phyloP scores from a whole-genome alignment of 306 rosid species.

The Cucurbita ficifolia region DNA sequence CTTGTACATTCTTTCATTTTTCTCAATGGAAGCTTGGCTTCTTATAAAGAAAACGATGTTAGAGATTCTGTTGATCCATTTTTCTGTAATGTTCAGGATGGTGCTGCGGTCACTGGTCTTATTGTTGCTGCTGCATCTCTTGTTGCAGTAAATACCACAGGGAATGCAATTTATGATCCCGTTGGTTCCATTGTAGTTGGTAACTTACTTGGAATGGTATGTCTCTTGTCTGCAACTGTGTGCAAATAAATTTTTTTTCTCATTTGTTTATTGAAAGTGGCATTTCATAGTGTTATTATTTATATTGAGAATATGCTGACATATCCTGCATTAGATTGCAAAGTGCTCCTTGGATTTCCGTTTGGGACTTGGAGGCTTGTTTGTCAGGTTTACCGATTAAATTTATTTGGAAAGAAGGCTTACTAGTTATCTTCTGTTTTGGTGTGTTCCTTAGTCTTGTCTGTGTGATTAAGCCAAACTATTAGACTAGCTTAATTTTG shows the following conservation, averaged over 20 bases:
- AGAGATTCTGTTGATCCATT: background rate
- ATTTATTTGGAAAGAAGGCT: background rate
- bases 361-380: background rate
- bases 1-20: background rate
- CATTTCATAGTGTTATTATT: background rate
- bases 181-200: slow-evolving; percentile 88
- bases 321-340: background rate
- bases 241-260: background rate
- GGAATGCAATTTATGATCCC: slow-evolving; percentile 92
- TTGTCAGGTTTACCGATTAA: background rate
- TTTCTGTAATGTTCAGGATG: slow-evolving; percentile 60
- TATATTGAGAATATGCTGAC: background rate
- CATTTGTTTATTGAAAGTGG: background rate
- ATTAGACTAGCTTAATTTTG: background rate
- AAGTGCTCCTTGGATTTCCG: background rate
- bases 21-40: background rate
- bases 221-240: background rate
- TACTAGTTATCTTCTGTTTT: background rate
- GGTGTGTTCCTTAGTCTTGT: background rate
- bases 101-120: slow-evolving; percentile 95
- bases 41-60: background rate
- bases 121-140: slow-evolving; percentile 83
- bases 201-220: slow-evolving; percentile 96
- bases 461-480: background rate
- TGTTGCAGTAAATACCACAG: slow-evolving; percentile 66